Evolutionary conservation across 1,284 basidiomycete species (phyloP).

Genomic region (Ustilago bromivora): DNA sequence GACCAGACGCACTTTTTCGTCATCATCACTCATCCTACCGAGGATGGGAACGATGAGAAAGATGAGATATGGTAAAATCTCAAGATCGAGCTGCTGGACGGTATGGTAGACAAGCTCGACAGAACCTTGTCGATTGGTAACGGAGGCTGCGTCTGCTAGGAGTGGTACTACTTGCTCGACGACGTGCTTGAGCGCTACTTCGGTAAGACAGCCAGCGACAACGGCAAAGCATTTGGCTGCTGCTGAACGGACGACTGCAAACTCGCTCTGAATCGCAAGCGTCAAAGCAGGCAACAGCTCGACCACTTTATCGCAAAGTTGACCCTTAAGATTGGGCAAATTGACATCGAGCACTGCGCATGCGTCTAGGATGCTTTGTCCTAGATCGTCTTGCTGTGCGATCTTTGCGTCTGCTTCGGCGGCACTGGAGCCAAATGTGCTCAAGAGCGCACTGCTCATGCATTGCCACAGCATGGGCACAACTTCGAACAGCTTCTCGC

Average conservation of each 20-base stretch:
- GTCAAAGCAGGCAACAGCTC: constrained; percentile 83
- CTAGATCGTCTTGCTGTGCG: constrained; percentile 69
- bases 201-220: constrained; percentile 85
- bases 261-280: constrained; percentile 82
- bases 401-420: constrained; percentile 33
- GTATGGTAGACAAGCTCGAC: constrained; percentile 88
- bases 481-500: constrained; percentile 77
- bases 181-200: constrained; percentile 86
- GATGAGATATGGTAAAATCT: constrained; percentile 94
- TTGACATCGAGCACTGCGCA: constrained; percentile 89
- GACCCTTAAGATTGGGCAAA: constrained; percentile 79
- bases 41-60: constrained; percentile 96
- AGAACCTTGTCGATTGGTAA: constrained; percentile 86
- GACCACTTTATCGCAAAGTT: constrained; percentile 78
- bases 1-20: constrained; percentile 89
- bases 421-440: constrained; percentile 77
- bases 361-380: constrained; percentile 93
- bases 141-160: constrained; percentile 82
- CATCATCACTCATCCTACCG: constrained; percentile 94
- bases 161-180: constrained; percentile 88
- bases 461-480: constrained; percentile 95
- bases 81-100: constrained; percentile 90
- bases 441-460: constrained; percentile 82
- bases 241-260: constrained; percentile 87
- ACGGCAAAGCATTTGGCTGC: constrained; percentile 88